These are phyloP conservation scores for Fusarium sp. DNA, from an alignment of 2,329 filamentous ascomycete species.

Conservation along the genomic window DNA sequence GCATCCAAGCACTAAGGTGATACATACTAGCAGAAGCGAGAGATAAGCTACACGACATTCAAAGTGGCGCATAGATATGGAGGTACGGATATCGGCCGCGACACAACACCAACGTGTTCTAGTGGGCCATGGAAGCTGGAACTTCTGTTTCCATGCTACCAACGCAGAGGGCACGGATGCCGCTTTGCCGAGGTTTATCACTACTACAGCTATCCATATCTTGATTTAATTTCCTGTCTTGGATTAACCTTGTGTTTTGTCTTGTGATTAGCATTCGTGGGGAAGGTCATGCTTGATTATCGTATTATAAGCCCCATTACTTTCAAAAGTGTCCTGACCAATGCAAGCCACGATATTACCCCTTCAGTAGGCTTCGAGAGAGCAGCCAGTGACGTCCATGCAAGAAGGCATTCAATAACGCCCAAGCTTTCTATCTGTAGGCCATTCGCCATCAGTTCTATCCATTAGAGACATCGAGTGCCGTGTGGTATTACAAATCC, in stretches of 20 bases:
- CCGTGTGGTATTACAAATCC: not conserved
- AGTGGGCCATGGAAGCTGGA: not conserved
- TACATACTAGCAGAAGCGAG: not conserved
- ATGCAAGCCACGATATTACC: not conserved
- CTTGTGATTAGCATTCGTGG: not conserved
- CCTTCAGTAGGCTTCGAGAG: not conserved
- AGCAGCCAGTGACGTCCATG: not conserved
- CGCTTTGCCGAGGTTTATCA: not conserved
- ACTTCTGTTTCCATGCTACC: constrained; percentile 5
- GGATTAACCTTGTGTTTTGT: not conserved
- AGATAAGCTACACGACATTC: not conserved
- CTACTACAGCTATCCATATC: not conserved
- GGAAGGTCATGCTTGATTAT: not conserved
- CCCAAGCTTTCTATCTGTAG: not conserved
- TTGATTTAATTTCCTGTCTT: not conserved
- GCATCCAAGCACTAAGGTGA: not conserved
- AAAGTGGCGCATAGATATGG: not conserved
- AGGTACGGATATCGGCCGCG: not conserved
- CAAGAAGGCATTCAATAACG: not conserved
- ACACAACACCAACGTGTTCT: not conserved
- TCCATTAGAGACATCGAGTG: not conserved
- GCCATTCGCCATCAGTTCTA: not conserved
- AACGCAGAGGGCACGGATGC: not conserved
- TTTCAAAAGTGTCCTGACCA: not conserved
- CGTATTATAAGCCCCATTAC: not conserved